Base-by-base conservation (phyloP, 2,329 filamentous ascomycete genomes). In the Cordyceps farinosa region DNA sequence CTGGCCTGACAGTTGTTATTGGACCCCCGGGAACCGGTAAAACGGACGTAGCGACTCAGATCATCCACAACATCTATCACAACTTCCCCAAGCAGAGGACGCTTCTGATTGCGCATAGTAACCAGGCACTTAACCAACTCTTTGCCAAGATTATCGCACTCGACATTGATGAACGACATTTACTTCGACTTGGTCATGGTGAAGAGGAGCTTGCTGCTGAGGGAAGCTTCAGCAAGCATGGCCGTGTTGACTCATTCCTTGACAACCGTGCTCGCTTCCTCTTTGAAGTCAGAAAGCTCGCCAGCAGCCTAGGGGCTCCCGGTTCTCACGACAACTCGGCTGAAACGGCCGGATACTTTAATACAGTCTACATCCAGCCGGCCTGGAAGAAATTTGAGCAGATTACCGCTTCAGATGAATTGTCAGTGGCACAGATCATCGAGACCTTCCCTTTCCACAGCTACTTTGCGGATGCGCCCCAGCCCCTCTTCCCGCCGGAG, bases 61-160 rank as follows among this genome's bases (percentile, higher is more conserved):
- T 98, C 73, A 99, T 99, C 78, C 97, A 91, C 79, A 97, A 98
- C 75, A 90, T 99, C 69, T 99, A 99, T 73, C 94, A 98, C 80
- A 97, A 98, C 77, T 99, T 97, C 73, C 93, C 95, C 8, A 83
- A 89, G 67, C 92, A 99, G 75, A 90, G 92, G 69, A 99, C 95
- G 0, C 80, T 99, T 22, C 85, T 99, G 47, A 87, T 99, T 67
- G 95, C 95, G 5, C 95, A 99, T 75, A 98, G 94, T 76, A 99
- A 99, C 72, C 96, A 99, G 75, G 96, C 95, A 2, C 81, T 99
- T 10, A 99, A 99, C 71, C 95, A 99, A 74, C 82, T 99, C 1
- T 99, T 99, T 78, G 91, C 96, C 70, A 99, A 99, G 79, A 99
- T 99, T 66, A 89, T 94, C n/a, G 90, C 90, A 5, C 82, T 99